phyloP scores from a whole-genome alignment of 2,329 filamentous ascomycete genomes.

The Rhinocladiella mackenziei region DNA sequence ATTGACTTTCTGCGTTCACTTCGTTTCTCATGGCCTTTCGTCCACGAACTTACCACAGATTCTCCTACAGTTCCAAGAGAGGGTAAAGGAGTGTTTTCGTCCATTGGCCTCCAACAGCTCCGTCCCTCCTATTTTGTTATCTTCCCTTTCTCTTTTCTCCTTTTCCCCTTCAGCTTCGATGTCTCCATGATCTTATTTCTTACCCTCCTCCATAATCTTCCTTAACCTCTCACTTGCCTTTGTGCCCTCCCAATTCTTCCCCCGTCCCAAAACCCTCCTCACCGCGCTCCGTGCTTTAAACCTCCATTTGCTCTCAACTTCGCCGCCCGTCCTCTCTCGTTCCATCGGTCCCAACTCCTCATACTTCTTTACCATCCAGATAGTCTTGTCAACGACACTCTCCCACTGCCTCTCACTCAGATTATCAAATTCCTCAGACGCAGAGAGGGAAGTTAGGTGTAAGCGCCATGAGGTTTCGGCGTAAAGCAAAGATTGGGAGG shows the following conservation, averaged over 20 bases:
- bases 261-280: slow-evolving; percentile 76
- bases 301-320: slow-evolving; percentile 76
- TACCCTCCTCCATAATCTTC: slow-evolving; percentile 3
- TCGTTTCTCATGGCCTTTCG: too few relatives aligned
- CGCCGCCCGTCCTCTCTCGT: slow-evolving; percentile 48
- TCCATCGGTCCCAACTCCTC: slow-evolving; percentile 64
- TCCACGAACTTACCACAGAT: too few relatives aligned
- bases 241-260: slow-evolving; percentile 74
- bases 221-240: slow-evolving; percentile 35
- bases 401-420: slow-evolving; percentile 63
- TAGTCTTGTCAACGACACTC: slow-evolving; percentile 70
- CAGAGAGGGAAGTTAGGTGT: slow-evolving; percentile 1
- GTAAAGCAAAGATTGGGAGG: slow-evolving; percentile 69
- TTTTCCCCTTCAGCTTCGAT: background rate
- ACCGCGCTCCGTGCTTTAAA: slow-evolving; percentile 84
- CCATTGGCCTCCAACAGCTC: too few relatives aligned
- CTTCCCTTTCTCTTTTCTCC: background rate
- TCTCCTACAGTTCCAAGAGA: too few relatives aligned
- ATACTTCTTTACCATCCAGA: slow-evolving; percentile 76
- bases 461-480: slow-evolving; percentile 88
- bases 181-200: background rate
- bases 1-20: too few relatives aligned
- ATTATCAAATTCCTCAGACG: slow-evolving; percentile 12
- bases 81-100: too few relatives aligned
- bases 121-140: too few relatives aligned